phyloP scores from a whole-genome alignment of 2,329 filamentous ascomycete species.

The Xylaria sp. region DNA sequence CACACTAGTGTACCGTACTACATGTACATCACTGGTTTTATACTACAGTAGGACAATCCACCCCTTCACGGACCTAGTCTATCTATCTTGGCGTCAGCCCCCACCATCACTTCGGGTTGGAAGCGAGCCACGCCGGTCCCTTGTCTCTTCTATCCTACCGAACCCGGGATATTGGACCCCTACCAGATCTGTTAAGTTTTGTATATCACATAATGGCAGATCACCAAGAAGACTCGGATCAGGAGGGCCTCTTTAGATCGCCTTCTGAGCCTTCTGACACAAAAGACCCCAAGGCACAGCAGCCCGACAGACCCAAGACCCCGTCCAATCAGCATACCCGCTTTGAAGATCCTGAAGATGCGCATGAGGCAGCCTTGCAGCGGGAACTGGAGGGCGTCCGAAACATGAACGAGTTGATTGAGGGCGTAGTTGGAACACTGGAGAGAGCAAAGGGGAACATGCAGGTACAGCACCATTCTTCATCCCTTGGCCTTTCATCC shows the following conservation, averaged over 20 bases:
- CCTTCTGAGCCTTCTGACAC: slow-evolving; percentile 50
- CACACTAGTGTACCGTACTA: background rate
- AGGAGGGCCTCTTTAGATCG: slow-evolving; percentile 61
- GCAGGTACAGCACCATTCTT: slow-evolving; percentile 62
- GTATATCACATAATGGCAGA: slow-evolving; percentile 54
- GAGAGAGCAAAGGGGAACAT: slow-evolving; percentile 80
- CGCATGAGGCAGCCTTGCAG: slow-evolving; percentile 77
- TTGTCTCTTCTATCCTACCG: slow-evolving; percentile 12
- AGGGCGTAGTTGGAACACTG: slow-evolving; percentile 77
- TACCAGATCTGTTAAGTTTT: slow-evolving; percentile 12
- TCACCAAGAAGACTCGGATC: slow-evolving; percentile 58
- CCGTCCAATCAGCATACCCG: slow-evolving; percentile 57
- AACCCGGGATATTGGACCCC: slow-evolving; percentile 8
- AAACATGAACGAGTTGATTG: slow-evolving; percentile 88
- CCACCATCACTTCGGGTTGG: slow-evolving; percentile 5
- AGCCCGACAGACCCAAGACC: slow-evolving; percentile 59
- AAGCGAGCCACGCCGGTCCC: slow-evolving; percentile 14
- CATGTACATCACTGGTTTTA: slow-evolving; percentile 25
- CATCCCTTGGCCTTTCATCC: slow-evolving; percentile 1
- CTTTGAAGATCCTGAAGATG: slow-evolving; percentile 64
- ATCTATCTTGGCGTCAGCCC: slow-evolving; percentile 18
- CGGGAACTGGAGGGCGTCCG: slow-evolving; percentile 85
- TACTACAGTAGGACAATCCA: slow-evolving; percentile 1
- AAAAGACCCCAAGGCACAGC: slow-evolving; percentile 45
- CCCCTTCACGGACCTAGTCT: slow-evolving; percentile 10